These are phyloP conservation scores for Dysphania ambrosioides DNA, from an alignment of 148 eudicot species.

Conservation along the genomic window DNA sequence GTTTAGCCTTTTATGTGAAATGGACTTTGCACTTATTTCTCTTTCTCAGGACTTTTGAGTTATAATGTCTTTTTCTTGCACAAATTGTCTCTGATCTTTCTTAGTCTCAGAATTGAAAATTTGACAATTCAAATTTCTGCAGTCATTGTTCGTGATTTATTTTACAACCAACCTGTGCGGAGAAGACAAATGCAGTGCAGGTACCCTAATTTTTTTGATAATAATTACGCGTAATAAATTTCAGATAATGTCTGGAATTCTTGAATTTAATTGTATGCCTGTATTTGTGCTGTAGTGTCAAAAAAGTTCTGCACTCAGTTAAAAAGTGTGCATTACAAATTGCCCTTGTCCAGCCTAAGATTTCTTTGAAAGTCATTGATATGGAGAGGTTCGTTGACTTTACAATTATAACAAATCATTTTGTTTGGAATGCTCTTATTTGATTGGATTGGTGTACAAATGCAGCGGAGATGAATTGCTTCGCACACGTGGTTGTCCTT, in stretches of 20 bases:
- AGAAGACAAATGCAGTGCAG: slow-evolving; percentile 79
- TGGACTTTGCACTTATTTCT: background rate
- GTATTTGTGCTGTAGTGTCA: slow-evolving; percentile 47
- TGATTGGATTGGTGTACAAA: slow-evolving; percentile 20
- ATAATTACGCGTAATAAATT: background rate
- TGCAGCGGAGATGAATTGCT: slow-evolving; percentile 79
- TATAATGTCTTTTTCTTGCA: background rate
- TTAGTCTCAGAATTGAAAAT: slow-evolving; percentile 3
- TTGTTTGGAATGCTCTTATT: slow-evolving; percentile 1
- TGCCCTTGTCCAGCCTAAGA: slow-evolving; percentile 66
- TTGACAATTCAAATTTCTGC: slow-evolving; percentile 21
- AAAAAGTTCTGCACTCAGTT: slow-evolving; percentile 69
- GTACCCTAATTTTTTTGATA: slow-evolving; percentile 32
- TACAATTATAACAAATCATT: slow-evolving; percentile 8
- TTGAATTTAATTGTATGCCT: slow-evolving; percentile 12
- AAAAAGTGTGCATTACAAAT: slow-evolving; percentile 58
- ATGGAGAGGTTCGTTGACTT: slow-evolving; percentile 55
- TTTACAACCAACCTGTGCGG: slow-evolving; percentile 97
- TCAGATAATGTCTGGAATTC: background rate
- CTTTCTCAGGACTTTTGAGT: background rate
- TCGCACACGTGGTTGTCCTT: slow-evolving; percentile 48
- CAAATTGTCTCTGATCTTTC: background rate
- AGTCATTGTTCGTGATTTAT: slow-evolving; percentile 85
- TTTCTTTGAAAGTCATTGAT: slow-evolving; percentile 66
- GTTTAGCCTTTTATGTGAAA: background rate